Conservation (phyloP, 306 rosid species). For the Geum urbanum region DNA sequence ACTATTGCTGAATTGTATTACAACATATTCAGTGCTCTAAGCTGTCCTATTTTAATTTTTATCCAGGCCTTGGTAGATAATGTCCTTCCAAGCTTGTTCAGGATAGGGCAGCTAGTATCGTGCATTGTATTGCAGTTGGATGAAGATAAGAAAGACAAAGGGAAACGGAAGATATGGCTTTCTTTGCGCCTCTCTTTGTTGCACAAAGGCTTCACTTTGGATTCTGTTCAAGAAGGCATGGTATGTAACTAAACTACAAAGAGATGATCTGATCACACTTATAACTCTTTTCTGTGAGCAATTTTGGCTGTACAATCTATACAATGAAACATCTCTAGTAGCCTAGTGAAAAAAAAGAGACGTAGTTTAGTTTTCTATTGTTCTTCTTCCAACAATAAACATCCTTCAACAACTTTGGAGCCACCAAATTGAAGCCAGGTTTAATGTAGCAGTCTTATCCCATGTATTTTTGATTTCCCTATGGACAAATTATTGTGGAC, state of each 20-base stretch:
- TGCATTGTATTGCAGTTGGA: constrained; percentile 69
- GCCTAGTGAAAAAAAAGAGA: background rate
- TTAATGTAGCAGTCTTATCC: background rate
- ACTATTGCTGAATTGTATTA: background rate
- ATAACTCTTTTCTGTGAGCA: no score
- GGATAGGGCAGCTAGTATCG: constrained; percentile 77
- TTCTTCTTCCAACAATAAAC: background rate
- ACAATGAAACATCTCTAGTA: background rate
- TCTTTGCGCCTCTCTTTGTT: constrained; percentile 81
- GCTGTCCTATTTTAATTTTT: constrained; percentile 18
- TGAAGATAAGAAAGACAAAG: constrained; percentile 73
- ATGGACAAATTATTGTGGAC: background rate
- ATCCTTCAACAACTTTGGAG: background rate
- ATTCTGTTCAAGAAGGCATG: constrained; percentile 87
- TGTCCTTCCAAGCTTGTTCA: constrained; percentile 55
- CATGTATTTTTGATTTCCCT: background rate
- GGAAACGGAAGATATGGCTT: constrained; percentile 85
- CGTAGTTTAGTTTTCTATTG: background rate
- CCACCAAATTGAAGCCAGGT: background rate
- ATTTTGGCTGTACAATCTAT: no score
- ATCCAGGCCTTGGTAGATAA: constrained; percentile 52
- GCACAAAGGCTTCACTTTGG: constrained; percentile 68
- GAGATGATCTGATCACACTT: background rate
- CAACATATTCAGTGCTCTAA: background rate
- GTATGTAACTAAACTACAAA: constrained; percentile 34